phyloP scores from a whole-genome alignment of 495 filamentous ascomycete species.

The Xylaria sp. region DNA sequence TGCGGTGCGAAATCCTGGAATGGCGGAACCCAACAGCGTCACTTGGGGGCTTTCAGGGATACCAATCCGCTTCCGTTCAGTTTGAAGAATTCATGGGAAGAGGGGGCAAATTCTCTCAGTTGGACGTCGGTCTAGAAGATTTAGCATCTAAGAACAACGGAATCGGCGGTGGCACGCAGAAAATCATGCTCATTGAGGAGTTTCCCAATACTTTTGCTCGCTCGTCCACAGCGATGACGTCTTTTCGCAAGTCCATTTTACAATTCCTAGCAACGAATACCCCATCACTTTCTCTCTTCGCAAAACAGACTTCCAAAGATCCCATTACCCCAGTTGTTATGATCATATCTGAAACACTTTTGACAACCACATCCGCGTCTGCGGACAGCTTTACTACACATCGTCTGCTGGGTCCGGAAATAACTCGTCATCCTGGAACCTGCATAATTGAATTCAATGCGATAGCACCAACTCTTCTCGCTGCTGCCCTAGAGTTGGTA shows the following conservation, averaged over 20 bases:
- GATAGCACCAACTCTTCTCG: constrained; percentile 84
- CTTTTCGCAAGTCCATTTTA: constrained; percentile 78
- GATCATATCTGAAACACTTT: constrained; percentile 85
- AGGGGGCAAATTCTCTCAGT: constrained; percentile 76
- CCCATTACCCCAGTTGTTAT: constrained; percentile 79
- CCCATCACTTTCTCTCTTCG: constrained; percentile 50
- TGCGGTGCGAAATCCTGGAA: constrained; percentile 79
- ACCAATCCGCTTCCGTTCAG: constrained; percentile 70
- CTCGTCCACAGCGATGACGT: constrained; percentile 68
- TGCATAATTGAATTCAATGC: constrained; percentile 88
- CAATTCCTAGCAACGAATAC: constrained; percentile 72
- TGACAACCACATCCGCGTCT: constrained; percentile 75
- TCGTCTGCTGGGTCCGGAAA: constrained; percentile 82
- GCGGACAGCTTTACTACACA: constrained; percentile 91
- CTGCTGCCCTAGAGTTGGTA: constrained; percentile 79
- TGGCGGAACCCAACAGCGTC: constrained; percentile 84
- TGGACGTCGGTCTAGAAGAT: constrained; percentile 64
- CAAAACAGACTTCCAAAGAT: constrained; percentile 39
- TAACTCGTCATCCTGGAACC: constrained; percentile 77
- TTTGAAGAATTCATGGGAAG: constrained; percentile 91
- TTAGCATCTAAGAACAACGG: constrained; percentile 28
- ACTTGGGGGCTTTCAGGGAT: constrained; percentile 62
- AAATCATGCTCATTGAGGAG: constrained; percentile 87
- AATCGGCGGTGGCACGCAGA: constrained; percentile 37
- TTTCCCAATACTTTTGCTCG: constrained; percentile 84